A percentile compares a stretch with the other conserved stretches of the same genome.
Evolutionary conservation across 2,329 filamentous ascomycete species (phyloP).

Genomic region (Talaromyces sp.): DNA sequence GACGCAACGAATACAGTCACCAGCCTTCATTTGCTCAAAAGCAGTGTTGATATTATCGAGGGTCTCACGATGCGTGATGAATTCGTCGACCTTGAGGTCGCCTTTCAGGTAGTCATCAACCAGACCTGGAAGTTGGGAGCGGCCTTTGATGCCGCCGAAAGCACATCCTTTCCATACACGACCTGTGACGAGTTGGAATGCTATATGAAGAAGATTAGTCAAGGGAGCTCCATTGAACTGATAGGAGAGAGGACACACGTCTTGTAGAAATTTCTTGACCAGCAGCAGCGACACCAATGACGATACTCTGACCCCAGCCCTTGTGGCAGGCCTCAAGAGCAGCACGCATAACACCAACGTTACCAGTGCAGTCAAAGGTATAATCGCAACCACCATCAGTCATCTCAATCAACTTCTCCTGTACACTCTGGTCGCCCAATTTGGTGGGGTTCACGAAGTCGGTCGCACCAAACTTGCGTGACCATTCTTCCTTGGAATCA

Average conservation of each 20-base stretch:
- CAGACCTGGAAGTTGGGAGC: conserved; percentile 81
- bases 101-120: conserved; percentile 87
- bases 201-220: conserved; percentile 42
- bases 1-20: conserved; percentile 95
- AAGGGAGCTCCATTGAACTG: conserved; percentile 20
- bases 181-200: conserved; percentile 97
- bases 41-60: conserved; percentile 82
- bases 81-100: conserved; percentile 95
- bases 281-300: conserved; percentile 95
- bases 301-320: conserved; percentile 96
- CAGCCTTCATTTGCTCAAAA: conserved; percentile 90
- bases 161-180: conserved; percentile 97
- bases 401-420: conserved; percentile 93
- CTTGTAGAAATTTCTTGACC: conserved; percentile 93
- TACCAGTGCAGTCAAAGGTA: conserved; percentile 98
- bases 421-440: conserved; percentile 70
- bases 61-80: conserved; percentile 92
- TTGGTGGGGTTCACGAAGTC: conserved; percentile 93
- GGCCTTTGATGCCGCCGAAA: conserved; percentile 97
- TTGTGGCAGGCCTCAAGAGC: conserved; percentile 98
- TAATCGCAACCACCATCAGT: conserved; percentile 98
- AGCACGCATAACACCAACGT: conserved; percentile 91
- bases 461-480: conserved; percentile 90
- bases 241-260: conserved; percentile 60
- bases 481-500: conserved; percentile 84